Conservation (phyloP, 305 asterid genomes). For the Solanum hybrid region DNA sequence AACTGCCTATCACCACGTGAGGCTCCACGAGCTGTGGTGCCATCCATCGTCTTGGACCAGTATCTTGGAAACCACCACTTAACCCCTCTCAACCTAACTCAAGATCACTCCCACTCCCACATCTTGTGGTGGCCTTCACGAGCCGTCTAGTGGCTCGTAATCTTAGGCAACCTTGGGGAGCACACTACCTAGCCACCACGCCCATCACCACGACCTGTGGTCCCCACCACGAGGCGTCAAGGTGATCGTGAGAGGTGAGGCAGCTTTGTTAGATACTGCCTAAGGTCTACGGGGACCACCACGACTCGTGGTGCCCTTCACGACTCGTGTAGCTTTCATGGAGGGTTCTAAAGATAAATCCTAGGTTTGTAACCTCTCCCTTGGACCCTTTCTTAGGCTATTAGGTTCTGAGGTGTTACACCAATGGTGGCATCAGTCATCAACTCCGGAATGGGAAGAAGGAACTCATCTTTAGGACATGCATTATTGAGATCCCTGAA, state of each 20-base stretch:
- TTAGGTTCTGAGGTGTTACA: too few relatives aligned
- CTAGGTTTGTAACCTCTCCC: too few relatives aligned
- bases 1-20: neutral
- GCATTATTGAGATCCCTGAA: neutral
- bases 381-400: too few relatives aligned
- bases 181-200: neutral
- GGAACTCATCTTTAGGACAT: neutral
- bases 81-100: neutral
- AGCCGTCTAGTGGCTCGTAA: neutral
- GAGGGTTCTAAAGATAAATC: too few relatives aligned
- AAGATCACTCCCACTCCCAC: neutral
- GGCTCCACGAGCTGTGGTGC: neutral
- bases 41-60: neutral
- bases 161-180: neutral
- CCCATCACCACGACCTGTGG: neutral
- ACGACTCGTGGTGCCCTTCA: neutral
- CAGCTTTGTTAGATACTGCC: neutral
- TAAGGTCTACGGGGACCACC: neutral
- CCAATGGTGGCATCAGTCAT: too few relatives aligned
- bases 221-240: neutral
- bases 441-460: neutral
- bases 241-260: neutral
- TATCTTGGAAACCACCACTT: neutral
- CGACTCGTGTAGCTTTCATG: too few relatives aligned
- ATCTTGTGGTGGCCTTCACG: neutral